Evolutionary conservation across 768 basidiomycete species (phyloP).

Genomic region (Trametopsis cervina): DNA sequence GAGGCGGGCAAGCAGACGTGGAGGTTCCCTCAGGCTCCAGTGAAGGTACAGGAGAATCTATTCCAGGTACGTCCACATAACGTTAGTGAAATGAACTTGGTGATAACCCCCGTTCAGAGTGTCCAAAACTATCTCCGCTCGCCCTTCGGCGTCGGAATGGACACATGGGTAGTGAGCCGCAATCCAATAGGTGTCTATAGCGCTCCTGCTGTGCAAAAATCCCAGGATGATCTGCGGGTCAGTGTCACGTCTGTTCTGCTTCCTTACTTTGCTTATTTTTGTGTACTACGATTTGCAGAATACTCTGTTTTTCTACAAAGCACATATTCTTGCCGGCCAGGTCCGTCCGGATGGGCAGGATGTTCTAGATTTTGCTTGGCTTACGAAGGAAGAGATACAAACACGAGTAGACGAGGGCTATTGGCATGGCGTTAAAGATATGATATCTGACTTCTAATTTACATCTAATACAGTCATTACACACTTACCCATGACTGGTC

Average conservation of each 20-base stretch:
- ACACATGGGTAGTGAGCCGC: conserved; percentile 89
- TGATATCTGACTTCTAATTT: conserved; percentile 59
- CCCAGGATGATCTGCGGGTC: conserved; percentile 11
- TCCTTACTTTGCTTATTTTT: background rate
- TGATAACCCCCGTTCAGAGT: conserved; percentile 43
- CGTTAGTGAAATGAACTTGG: background rate
- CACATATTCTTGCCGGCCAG: conserved; percentile 87
- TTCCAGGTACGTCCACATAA: conserved; percentile 55
- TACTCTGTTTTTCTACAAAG: conserved; percentile 87
- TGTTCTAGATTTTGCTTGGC: conserved; percentile 82
- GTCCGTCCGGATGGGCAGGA: conserved; percentile 48
- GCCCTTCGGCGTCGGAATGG: conserved; percentile 78
- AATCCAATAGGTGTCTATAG: conserved; percentile 81
- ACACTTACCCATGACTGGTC: too few species aligned
- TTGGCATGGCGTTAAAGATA: conserved; percentile 73
- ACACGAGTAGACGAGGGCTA: conserved; percentile 59
- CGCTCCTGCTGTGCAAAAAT: conserved; percentile 27
- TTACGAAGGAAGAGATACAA: conserved; percentile 88
- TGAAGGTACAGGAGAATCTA: conserved; percentile 60
- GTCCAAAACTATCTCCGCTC: conserved; percentile 64
- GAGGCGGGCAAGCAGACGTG: conserved; percentile 48
- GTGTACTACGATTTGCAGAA: conserved; percentile 35
- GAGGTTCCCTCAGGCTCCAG: conserved; percentile 72
- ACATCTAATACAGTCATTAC: background rate
- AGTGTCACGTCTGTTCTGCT: background rate